Percentiles rank a stretch among this genome's conserved stretches.
phyloP scores from a whole-genome alignment of 2,329 filamentous ascomycete species.

The Colletotrichum spinosum region DNA sequence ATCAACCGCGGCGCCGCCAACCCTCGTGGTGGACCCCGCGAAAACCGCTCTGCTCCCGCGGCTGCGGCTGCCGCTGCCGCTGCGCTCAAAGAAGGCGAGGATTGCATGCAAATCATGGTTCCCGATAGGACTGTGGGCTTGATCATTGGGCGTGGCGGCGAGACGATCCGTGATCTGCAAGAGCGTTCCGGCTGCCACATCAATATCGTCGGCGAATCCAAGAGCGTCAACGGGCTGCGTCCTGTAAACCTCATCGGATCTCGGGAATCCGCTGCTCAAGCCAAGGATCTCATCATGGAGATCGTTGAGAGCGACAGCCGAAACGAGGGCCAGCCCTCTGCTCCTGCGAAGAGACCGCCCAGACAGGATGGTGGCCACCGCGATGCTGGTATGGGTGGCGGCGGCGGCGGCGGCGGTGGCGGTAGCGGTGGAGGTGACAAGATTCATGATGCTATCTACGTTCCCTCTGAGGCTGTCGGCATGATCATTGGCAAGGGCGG shows the following conservation, averaged over 20 bases:
- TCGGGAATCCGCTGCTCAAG: conserved; percentile 77
- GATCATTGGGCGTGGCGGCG: conserved; percentile 92
- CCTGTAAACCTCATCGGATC: conserved; percentile 92
- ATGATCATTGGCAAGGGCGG: conserved; percentile 98
- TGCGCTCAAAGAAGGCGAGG: conserved; percentile 80
- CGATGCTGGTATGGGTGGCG: conserved; percentile 47
- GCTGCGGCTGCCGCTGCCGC: conserved; percentile 46
- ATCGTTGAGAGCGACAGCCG: conserved; percentile 93
- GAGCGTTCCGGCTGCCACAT: conserved; percentile 94
- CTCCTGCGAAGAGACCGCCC: conserved; percentile 43
- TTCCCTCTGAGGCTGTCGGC: conserved; percentile 90
- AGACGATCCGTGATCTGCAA: conserved; percentile 92
- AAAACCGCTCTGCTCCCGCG: conserved; percentile 48
- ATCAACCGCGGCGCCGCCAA: conserved; percentile 56
- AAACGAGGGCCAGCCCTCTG: conserved; percentile 55
- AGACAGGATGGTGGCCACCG: conserved; percentile 46
- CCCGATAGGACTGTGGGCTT: conserved; percentile 92
- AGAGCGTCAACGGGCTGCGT: conserved; percentile 89
- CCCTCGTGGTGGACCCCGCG: conserved; percentile 51
- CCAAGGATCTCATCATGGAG: conserved; percentile 90
- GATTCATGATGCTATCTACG: conserved; percentile 84
- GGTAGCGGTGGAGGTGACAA: conserved; percentile 69
- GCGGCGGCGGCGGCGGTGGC: conserved; percentile 53
- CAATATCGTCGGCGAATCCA: conserved; percentile 93
- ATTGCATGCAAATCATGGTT: conserved; percentile 93